Base-by-base conservation (phyloP, 2,329 filamentous ascomycete species). In the Elsinoe perseae region DNA sequence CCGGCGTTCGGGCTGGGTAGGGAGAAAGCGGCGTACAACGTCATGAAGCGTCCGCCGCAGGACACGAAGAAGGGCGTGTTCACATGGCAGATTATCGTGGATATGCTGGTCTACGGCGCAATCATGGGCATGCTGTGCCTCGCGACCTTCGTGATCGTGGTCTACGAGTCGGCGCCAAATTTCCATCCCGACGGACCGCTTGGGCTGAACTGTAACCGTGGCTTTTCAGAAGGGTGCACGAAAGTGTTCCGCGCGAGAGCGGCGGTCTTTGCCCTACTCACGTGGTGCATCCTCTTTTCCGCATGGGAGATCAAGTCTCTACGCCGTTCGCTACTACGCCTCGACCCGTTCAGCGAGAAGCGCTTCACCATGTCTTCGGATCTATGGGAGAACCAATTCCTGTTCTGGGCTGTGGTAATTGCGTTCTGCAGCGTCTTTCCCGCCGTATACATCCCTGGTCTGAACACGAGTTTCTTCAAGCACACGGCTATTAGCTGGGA, bases 241-340 rank as follows among this genome's bases (percentile, higher is more conserved):
- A 65, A 72, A 2, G 71, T 73, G 0, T 76, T 73, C 64, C 72
- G 73, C 18, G 73, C 73, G 4, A 68, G 74, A 18, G 73, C 71
- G 1, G 75, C 74, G 0, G 73, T 73, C 0, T 76, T 74, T 64
- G 67, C 69, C 0, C 72, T 72, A 18, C 70, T 76, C 10, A 75
- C 73, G 0, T 69, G 73, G 3, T 64, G 75, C 0, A 68, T 75
- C 8, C 72, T 74, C 20, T 66, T 75, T 61, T 75, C 73, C n/a
- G 74, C 74, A 1, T 75, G 72, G 72, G 73, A 76, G 62, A 72
- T 75, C 57, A 75, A 75, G 60, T 72, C 75, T 57, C 72, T 75
- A 32, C 67, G 70, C 12, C 69, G 71, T 43, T 69, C 67, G 6
- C 63, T 75, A 3, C 76, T 75, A 65, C 74, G 75, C 62, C 70